Evolutionary conservation across 306 rosid genomes (phyloP).

Genomic region (Cucurbita argyrosperma): DNA sequence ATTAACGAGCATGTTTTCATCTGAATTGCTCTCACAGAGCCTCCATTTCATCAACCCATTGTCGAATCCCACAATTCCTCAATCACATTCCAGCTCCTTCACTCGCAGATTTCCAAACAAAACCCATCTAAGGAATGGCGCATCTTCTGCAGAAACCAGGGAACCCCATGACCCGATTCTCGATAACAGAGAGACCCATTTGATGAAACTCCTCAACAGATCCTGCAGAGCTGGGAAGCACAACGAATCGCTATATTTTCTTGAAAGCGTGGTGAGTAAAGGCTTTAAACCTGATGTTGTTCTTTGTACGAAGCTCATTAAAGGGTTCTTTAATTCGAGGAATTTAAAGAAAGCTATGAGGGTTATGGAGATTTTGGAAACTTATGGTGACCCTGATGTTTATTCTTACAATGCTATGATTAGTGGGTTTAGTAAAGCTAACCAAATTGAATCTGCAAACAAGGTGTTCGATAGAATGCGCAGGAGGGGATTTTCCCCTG

Average conservation of each 20-base stretch:
- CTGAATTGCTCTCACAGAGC: conserved; percentile 41
- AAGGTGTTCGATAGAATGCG: conserved; percentile 60
- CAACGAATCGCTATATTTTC: conserved; percentile 60
- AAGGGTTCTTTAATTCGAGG: conserved; percentile 51
- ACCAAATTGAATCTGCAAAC: conserved; percentile 39
- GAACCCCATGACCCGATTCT: conserved; percentile 10
- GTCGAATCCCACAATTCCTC: conserved; percentile 17
- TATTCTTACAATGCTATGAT: conserved; percentile 67
- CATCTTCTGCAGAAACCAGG: conserved; percentile 19
- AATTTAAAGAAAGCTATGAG: conserved; percentile 41
- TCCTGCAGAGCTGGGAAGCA: conserved; percentile 50
- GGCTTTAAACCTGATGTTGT: conserved; percentile 58
- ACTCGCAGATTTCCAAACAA: conserved; percentile 25
- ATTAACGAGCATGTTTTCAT: conserved; percentile 44
- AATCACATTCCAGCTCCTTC: conserved; percentile 13
- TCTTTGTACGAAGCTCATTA: conserved; percentile 62
- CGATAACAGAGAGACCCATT: conserved; percentile 39
- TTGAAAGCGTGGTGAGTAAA: conserved; percentile 44
- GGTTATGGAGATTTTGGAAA: conserved; percentile 66
- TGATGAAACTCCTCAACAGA: conserved; percentile 38
- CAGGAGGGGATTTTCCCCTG: conserved; percentile 47
- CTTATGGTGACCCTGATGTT: conserved; percentile 65
- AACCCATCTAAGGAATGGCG: conserved; percentile 12
- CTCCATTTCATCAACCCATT: conserved; percentile 16
- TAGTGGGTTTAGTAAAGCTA: conserved; percentile 50